phyloP scores from a whole-genome alignment of 2,329 filamentous ascomycete species.

The Cercospora zeina region DNA sequence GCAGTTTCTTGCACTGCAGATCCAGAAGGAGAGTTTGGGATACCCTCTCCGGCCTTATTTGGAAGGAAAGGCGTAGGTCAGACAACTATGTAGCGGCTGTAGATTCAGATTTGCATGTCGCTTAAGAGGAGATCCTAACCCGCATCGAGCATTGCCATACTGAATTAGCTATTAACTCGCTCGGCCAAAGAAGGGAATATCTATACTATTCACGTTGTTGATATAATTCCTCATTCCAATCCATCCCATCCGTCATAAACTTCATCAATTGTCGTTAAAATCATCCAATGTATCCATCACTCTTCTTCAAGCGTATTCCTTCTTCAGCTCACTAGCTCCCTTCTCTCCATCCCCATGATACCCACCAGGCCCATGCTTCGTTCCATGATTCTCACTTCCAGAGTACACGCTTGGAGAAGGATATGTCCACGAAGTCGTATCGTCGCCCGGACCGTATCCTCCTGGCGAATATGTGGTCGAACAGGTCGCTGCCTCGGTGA shows the following conservation, averaged over 20 bases:
- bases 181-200: neutral
- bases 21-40: conserved; percentile 38
- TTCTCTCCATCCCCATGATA: neutral
- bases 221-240: neutral
- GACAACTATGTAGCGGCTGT: neutral
- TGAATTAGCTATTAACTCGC: neutral
- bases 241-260: neutral
- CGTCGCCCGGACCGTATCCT: neutral
- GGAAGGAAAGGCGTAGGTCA: neutral
- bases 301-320: neutral
- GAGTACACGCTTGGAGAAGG: neutral
- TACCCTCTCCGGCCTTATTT: conserved; percentile 18
- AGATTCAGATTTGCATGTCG: neutral
- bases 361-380: neutral
- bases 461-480: neutral
- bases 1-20: conserved; percentile 50
- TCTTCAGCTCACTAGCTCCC: neutral
- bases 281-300: neutral
- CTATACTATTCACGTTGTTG: neutral
- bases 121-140: neutral
- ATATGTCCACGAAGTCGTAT: neutral
- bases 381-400: neutral
- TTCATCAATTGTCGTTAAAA: neutral
- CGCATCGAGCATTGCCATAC: neutral
- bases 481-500: neutral